These are phyloP conservation scores for Agapanthus africanus DNA, from an alignment of 106 monocot genomes.

Conservation along the genomic window DNA sequence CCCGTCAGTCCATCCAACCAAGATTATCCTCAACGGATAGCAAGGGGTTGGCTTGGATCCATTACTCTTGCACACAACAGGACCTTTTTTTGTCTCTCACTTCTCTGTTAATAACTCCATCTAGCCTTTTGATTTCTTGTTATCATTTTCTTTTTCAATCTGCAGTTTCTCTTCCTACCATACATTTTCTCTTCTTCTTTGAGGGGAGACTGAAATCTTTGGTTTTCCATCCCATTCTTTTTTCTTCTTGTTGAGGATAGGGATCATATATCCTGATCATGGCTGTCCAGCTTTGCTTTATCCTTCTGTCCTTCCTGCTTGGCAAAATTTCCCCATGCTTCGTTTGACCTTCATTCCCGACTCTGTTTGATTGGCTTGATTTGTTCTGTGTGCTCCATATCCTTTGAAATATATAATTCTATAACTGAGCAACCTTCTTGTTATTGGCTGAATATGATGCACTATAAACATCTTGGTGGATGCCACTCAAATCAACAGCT, in stretches of 20 bases:
- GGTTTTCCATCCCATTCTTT: not conserved
- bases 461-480: not conserved
- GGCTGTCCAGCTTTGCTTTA: not conserved
- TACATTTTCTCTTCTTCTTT: too few species aligned
- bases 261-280: not conserved
- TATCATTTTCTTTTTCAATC: not conserved
- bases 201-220: not conserved
- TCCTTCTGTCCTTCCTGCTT: not conserved
- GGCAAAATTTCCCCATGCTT: not conserved
- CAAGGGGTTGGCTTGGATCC: too few species aligned
- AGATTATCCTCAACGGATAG: too few species aligned
- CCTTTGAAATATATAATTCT: not conserved
- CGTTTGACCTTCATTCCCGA: not conserved
- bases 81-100: too few species aligned
- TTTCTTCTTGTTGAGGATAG: not conserved
- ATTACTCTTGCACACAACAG: too few species aligned
- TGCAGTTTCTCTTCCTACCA: not conserved
- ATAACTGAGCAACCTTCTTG: not conserved
- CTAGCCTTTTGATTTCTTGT: not conserved
- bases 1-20: too few species aligned
- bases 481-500: too few species aligned
- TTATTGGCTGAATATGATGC: not conserved
- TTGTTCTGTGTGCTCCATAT: not conserved
- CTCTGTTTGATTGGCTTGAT: not conserved
- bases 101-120: too few species aligned